Base-by-base conservation (phyloP, 2,329 filamentous ascomycete species). In the Fusarium duplospermum region DNA sequence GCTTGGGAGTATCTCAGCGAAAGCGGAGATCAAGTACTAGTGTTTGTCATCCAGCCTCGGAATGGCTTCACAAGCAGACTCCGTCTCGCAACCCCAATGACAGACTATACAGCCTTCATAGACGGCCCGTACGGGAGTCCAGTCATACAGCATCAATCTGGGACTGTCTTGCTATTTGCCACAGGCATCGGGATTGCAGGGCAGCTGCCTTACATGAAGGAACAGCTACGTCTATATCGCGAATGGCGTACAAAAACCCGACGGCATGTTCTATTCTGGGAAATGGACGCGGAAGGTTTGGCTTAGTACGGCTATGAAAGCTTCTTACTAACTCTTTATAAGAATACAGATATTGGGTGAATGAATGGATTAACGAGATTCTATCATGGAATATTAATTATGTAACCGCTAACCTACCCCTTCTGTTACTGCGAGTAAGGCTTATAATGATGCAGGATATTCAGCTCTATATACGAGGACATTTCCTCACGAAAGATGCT, bases 341-440 rank as follows among this genome's bases (percentile, higher is more conserved):
- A 66, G 64, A 62, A 29, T 62, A 66, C 27, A 61, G 64, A 42
- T 62, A 62, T 24, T 66, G 36, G 58, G 64, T 66, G 4, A 61
- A 57, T n/a, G 36, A 66, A 62, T 66, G 58, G 64, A 66, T 66
- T 27, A 62, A 66, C 29, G 58, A 66, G 24, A 56, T 66, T 13
- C 27, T 66, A 7, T 66, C 58, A 38, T 62, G 36, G 64, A 62
- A 66, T 24, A 62, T 66, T 11, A 40, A 66, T 18, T 66, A 66
- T n/a, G 64, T 66, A 4, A 54, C 8, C 22, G 14, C 38, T 1
- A 11, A 24, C 20, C 24, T 5, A 36, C 16, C 35, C 42, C 20
- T 14, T 29, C 42, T n/a, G 20, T 54, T 1, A 35, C 27, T 42
- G 24, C 4, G 54, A 54, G 27, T 18, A 8, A 62, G 9, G 31